Evolutionary conservation across 768 basidiomycete species (phyloP).

Genomic region (Naematelia aurantialba): DNA sequence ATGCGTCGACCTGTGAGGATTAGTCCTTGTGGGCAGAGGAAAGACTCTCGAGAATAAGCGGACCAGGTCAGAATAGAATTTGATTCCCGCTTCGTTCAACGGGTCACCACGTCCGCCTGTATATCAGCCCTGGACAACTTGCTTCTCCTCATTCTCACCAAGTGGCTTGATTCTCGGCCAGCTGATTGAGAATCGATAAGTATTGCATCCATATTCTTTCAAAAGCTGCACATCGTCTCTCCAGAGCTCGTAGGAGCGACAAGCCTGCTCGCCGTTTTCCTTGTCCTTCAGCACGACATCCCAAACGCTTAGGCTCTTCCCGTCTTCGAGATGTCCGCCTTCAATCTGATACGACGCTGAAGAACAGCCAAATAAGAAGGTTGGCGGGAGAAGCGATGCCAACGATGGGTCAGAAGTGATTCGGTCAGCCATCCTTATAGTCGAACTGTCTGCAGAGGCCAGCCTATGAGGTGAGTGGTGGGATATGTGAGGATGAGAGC

Average conservation of each 20-base stretch:
- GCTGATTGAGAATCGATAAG: constrained; percentile 68
- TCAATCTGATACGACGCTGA: constrained; percentile 7
- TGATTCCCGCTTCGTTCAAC: constrained; percentile 63
- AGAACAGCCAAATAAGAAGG: constrained; percentile 24
- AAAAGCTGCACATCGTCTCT: constrained; percentile 64
- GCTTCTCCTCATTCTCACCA: background rate
- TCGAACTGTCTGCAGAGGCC: no score
- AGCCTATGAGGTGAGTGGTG: no score
- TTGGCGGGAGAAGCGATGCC: constrained; percentile 11
- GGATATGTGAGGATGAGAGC: no score
- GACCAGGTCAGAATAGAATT: constrained; percentile 59
- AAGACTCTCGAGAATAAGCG: constrained; percentile 18
- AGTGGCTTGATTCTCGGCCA: constrained; percentile 73
- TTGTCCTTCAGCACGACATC: constrained; percentile 1
- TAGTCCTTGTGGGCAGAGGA: constrained; percentile 12
- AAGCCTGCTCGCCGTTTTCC: constrained; percentile 62
- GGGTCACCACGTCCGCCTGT: constrained; percentile 58
- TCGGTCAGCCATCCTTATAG: no score
- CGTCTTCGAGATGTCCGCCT: constrained; percentile 1
- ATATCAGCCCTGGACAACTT: no score
- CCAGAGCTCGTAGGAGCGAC: constrained; percentile 67
- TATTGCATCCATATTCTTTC: constrained; percentile 61
- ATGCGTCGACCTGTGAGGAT: constrained; percentile 38
- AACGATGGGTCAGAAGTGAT: constrained; percentile 14
- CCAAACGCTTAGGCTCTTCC: constrained; percentile 5